Evolutionary conservation across 306 rosid species (phyloP).

Genomic region (Hippophae gyantsensis): DNA sequence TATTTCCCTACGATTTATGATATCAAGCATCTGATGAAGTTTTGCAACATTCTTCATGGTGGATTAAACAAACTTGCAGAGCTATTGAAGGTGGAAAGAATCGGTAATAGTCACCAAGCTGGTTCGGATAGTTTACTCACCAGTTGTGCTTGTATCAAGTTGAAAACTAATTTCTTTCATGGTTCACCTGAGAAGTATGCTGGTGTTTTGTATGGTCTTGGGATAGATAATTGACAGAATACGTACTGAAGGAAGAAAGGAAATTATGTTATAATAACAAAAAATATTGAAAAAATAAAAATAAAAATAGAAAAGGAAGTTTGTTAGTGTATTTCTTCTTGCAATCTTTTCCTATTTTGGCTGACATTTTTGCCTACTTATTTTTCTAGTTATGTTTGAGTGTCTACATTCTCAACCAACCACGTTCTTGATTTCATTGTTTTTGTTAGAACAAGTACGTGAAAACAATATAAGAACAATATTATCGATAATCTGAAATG

Average conservation of each 20-base stretch:
- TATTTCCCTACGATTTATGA: conserved; percentile 29
- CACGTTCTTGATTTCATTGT: no score
- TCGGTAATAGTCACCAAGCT: conserved; percentile 39
- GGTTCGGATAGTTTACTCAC: conserved; percentile 50
- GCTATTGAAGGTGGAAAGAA: conserved; percentile 27
- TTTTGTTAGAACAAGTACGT: no score
- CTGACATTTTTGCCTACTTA: no score
- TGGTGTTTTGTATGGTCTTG: conserved; percentile 51
- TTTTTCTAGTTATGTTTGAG: no score
- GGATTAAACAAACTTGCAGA: conserved; percentile 34
- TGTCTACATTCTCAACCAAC: no score
- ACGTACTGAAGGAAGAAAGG: conserved; percentile 15
- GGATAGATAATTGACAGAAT: conserved; percentile 38
- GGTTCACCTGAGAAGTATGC: conserved; percentile 48
- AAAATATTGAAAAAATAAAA: not conserved
- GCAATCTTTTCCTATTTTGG: no score
- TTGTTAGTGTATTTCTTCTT: no score
- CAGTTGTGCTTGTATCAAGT: conserved; percentile 23
- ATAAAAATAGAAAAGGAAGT: no score
- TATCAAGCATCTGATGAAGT: conserved; percentile 32
- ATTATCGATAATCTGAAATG: no score
- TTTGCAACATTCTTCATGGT: conserved; percentile 26
- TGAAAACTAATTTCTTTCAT: conserved; percentile 31
- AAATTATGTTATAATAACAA: not conserved
- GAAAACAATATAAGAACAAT: no score